These are phyloP conservation scores for Rhipidocladum racemiflorum DNA, from an alignment of 176 grass and related monocot species.

Conservation along the genomic window DNA sequence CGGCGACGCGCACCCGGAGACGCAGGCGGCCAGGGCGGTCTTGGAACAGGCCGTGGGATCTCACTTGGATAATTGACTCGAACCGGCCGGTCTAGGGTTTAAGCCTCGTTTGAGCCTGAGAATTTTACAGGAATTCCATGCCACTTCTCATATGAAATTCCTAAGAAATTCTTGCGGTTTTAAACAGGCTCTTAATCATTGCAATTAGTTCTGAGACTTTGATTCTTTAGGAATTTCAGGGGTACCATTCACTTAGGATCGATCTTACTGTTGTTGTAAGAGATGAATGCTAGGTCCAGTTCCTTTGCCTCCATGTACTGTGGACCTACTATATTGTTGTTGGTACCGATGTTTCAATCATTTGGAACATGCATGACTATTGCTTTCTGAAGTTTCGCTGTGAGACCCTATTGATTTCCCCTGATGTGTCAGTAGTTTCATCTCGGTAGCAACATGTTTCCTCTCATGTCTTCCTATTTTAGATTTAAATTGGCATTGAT, in stretches of 20 bases:
- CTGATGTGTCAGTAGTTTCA: neutral
- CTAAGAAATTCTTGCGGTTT: neutral
- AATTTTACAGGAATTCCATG: neutral
- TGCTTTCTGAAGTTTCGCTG: neutral
- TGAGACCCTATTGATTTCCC: neutral
- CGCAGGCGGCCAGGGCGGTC: constrained; percentile 4
- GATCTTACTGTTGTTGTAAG: neutral
- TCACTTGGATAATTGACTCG: constrained; percentile 1
- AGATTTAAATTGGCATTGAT: neutral
- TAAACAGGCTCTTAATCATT: neutral
- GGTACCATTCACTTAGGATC: neutral
- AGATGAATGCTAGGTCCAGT: neutral
- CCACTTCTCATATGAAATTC: neutral
- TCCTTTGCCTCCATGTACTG: neutral
- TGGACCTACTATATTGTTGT: neutral
- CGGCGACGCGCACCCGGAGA: constrained; percentile 46
- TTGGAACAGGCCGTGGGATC: constrained; percentile 17
- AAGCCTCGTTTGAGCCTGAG: neutral
- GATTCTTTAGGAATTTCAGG: neutral
- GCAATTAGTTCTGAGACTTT: neutral
- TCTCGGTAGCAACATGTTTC: neutral
- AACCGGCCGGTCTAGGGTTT: neutral
- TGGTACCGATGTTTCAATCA: neutral
- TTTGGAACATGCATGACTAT: neutral
- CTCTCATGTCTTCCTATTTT: neutral